A percentile compares a stretch with the other conserved stretches of the same genome.
Conservation (phyloP, 371 early-diverging fungal genomes). For the Vairimorpha apis region DNA sequence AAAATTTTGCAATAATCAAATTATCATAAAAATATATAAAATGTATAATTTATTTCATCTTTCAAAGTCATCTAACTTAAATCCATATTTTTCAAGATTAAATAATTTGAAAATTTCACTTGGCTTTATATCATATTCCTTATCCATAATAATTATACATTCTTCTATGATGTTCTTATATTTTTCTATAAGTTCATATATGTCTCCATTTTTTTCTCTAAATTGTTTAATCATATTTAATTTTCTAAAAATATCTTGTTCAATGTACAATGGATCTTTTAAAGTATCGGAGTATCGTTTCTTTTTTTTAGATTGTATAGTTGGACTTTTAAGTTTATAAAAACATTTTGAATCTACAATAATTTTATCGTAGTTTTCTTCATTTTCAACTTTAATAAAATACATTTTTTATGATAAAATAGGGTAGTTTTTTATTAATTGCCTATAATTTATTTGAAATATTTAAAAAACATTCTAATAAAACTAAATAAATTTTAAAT, state of each 20-base stretch:
- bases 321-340: slow-evolving; percentile 25
- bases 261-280: slow-evolving; percentile 42
- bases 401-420: too few species aligned
- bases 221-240: slow-evolving; percentile 50
- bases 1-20: too few species aligned
- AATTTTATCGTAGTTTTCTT: slow-evolving; percentile 26
- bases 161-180: slow-evolving; percentile 42
- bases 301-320: slow-evolving; percentile 2
- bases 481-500: too few species aligned
- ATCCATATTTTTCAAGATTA: slow-evolving; percentile 41
- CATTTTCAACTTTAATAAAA: too few species aligned
- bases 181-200: slow-evolving; percentile 28
- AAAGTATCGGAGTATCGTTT: slow-evolving; percentile 56
- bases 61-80: slow-evolving; percentile 47
- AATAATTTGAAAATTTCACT: slow-evolving; percentile 43
- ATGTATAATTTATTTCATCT: neutral
- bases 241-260: slow-evolving; percentile 52
- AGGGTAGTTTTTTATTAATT: too few species aligned
- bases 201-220: slow-evolving; percentile 39
- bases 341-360: slow-evolving; percentile 38
- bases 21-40: too few species aligned
- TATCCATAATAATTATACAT: slow-evolving; percentile 39
- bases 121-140: slow-evolving; percentile 36
- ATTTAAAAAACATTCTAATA: too few species aligned
- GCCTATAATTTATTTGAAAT: too few species aligned